phyloP scores from a whole-genome alignment of 2,329 filamentous ascomycete genomes.

The Penicillium concentricum region DNA sequence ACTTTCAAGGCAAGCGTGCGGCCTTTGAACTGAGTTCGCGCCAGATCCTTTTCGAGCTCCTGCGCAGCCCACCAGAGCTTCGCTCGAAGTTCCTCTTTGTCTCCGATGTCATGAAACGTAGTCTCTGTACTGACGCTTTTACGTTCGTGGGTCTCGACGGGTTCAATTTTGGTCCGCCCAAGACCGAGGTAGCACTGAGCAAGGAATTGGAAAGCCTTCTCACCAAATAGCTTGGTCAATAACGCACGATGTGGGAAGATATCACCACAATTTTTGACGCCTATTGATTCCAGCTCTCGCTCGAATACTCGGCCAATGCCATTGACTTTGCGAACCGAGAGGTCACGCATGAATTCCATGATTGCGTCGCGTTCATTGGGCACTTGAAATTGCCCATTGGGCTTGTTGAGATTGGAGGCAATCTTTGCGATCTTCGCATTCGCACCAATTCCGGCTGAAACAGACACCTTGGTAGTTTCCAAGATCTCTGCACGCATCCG shows the following conservation, averaged over 20 bases:
- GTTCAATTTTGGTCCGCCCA: conserved; percentile 79
- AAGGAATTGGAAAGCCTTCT: conserved; percentile 86
- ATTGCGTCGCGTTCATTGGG: conserved; percentile 71
- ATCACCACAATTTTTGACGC: conserved; percentile 83
- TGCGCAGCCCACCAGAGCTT: conserved; percentile 80
- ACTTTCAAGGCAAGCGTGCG: conserved; percentile 89
- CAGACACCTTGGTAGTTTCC: conserved; percentile 75
- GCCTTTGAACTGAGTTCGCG: conserved; percentile 77
- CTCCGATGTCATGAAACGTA: conserved; percentile 79
- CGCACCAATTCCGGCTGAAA: conserved; percentile 90
- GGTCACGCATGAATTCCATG: conserved; percentile 77
- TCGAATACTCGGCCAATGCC: conserved; percentile 94
- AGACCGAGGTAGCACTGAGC: conserved; percentile 81
- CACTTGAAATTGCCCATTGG: conserved; percentile 84
- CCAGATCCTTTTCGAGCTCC: conserved; percentile 82
- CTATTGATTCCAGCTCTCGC: conserved; percentile 82
- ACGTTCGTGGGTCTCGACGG: conserved; percentile 82
- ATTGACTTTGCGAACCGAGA: conserved; percentile 89
- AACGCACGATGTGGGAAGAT: conserved; percentile 75
- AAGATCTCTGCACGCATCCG: conserved; percentile 76
- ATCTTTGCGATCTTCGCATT: conserved; percentile 96
- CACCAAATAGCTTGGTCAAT: conserved; percentile 76
- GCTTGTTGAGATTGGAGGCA: conserved; percentile 92
- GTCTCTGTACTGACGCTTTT: conserved; percentile 94
- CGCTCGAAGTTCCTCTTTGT: conserved; percentile 65